phyloP scores from a whole-genome alignment of 345 rosid genomes.

The Brassica nigra region DNA sequence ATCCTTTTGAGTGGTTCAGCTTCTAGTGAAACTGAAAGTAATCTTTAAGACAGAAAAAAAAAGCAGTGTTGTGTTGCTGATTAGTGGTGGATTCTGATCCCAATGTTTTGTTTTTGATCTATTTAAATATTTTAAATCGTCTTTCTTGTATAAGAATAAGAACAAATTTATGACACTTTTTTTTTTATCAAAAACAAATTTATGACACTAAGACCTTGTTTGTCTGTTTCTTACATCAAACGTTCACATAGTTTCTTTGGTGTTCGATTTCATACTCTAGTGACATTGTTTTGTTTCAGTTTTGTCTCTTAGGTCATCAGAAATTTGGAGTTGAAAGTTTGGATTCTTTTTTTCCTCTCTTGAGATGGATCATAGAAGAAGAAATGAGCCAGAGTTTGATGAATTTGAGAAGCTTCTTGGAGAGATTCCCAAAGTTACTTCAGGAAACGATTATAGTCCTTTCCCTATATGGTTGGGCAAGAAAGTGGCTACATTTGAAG shows the following conservation, averaged over 20 bases:
- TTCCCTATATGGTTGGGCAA: constrained; percentile 22
- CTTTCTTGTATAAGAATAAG: no score
- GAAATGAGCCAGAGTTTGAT: constrained; percentile 59
- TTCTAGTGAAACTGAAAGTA: constrained; percentile 16
- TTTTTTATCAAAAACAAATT: no score
- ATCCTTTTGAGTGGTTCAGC: constrained; percentile 15
- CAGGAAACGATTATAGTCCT: constrained; percentile 38
- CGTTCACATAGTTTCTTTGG: not conserved
- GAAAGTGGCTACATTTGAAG: constrained; percentile 5
- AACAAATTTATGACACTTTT: no score
- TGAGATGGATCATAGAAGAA: constrained; percentile 58
- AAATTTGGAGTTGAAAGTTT: not conserved
- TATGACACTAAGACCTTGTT: no score
- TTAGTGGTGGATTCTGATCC: constrained; percentile 26
- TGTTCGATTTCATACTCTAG: not conserved
- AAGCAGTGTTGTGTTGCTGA: constrained; percentile 13
- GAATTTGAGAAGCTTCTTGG: constrained; percentile 81
- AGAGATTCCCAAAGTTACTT: constrained; percentile 80
- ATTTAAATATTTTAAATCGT: not conserved
- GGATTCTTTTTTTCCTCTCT: not conserved
- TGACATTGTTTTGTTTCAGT: constrained; percentile 34
- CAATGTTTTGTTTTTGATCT: constrained; percentile 7
- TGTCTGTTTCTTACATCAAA: constrained; percentile 12
- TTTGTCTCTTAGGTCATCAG: not conserved
- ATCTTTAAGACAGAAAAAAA: constrained; percentile 9